Base-by-base conservation (phyloP, 768 basidiomycete genomes). In the Strobilomyces dryophilus region DNA sequence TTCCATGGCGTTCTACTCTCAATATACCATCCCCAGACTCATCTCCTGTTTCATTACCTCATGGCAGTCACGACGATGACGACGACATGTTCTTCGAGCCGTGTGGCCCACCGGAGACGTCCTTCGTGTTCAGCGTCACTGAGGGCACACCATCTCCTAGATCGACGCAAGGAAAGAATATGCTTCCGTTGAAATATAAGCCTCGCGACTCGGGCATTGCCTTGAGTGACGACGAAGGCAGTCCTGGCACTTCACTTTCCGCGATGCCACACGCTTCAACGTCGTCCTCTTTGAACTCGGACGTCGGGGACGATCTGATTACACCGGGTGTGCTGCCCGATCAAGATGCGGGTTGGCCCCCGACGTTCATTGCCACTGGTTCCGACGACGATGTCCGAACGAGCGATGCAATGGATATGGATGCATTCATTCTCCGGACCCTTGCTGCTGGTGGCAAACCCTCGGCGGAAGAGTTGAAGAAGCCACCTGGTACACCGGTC, bases 401-500 rank as follows among this genome's bases (percentile, higher is more conserved):
- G 45, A 55, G 47, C 49, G 68, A 69, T 7, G 64, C 59, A n/a
- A 61, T 73, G 29, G 77, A 81, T 52, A 77, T 86, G 1, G 85
- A 90, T 49, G 79, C 79, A 4, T 90, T 90, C 67, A 90, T 92
- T 56, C 70, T 84, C 60, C 81, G 81, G 27, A 84, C 84, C 2
- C 78, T 92, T 12, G 78, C 79, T 7, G 76, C 79, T 4, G 81
- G 80, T 11, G 74, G 78, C 14, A 85, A 83, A 54, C 74, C 74
- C 3, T 69, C 74, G 29, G 59, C 67, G 45, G 67, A 69, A 34
- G 67, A 71, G 52, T 64, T 66, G 17, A 90, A 88, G 75, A 83
- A 76, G 51, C 80, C 81, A 7, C 89, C 89, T 1, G 88, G 86
- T 0, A 92, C 89, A 14, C 89, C 89, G 1, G 86, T 89, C n/a